Conservation (phyloP, 495 filamentous ascomycete genomes). For the Penicillium riverlandense region DNA sequence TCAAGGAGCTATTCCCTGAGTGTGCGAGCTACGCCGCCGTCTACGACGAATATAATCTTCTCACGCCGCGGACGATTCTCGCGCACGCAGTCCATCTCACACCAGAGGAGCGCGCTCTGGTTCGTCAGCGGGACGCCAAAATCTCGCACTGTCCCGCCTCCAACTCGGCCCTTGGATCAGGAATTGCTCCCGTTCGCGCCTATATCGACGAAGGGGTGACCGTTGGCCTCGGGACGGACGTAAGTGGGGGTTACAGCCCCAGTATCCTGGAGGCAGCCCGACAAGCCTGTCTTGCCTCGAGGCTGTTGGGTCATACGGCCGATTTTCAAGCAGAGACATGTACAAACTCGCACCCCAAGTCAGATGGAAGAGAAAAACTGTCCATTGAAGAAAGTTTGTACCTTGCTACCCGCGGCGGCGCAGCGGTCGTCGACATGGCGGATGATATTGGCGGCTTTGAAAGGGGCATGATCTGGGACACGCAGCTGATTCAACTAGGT, state of each 20-base stretch:
- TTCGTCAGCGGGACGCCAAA: conserved; percentile 49
- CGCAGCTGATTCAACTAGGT: conserved; percentile 61
- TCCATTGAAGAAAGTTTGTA: not conserved
- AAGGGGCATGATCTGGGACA: conserved; percentile 77
- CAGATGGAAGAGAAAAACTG: not conserved
- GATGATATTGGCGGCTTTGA: conserved; percentile 65
- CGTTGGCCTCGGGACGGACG: conserved; percentile 77
- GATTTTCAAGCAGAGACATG: not conserved
- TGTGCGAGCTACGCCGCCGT: conserved; percentile 61
- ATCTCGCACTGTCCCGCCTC: conserved; percentile 76
- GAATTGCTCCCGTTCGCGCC: conserved; percentile 58
- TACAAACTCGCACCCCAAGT: not conserved
- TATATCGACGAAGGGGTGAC: conserved; percentile 61
- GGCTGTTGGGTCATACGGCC: conserved; percentile 28
- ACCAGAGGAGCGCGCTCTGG: conserved; percentile 49
- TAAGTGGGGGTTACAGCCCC: conserved; percentile 70
- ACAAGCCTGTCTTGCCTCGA: conserved; percentile 63
- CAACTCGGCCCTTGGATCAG: conserved; percentile 68
- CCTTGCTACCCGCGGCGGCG: conserved; percentile 50
- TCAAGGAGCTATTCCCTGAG: conserved; percentile 61
- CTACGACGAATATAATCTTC: conserved; percentile 65
- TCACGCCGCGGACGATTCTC: conserved; percentile 69
- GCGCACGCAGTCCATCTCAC: conserved; percentile 80
- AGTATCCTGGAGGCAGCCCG: conserved; percentile 68
- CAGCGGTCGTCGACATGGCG: conserved; percentile 60